Evolutionary conservation across 2,329 filamentous ascomycete genomes (phyloP).

Genomic region (Pseudogymnoascus sp.): DNA sequence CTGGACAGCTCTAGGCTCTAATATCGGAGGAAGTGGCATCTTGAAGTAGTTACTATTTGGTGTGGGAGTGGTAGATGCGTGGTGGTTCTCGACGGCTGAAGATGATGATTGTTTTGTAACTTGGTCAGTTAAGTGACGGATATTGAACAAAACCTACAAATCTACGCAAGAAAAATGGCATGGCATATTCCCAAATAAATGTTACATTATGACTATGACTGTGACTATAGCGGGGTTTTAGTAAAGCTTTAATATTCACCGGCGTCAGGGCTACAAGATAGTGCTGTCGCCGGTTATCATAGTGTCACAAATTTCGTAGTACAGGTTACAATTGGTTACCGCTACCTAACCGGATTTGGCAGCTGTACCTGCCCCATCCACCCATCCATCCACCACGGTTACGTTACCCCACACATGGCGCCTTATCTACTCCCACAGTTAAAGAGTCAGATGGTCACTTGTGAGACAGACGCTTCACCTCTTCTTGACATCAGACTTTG

Average conservation of each 20-base stretch:
- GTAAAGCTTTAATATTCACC: neutral
- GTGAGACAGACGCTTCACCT: neutral
- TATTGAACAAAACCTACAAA: neutral
- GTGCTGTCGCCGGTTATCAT: neutral
- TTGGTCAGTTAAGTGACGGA: neutral
- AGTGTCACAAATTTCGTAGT: neutral
- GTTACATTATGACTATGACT: neutral
- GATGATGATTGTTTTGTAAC: neutral
- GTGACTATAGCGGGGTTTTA: neutral
- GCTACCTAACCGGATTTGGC: neutral
- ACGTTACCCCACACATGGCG: conserved; percentile 2
- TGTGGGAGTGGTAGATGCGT: neutral
- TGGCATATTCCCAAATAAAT: neutral
- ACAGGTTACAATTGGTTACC: neutral
- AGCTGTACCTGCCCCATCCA: neutral
- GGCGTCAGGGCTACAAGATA: neutral
- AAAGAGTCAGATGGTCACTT: neutral
- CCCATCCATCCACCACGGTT: conserved; percentile 1
- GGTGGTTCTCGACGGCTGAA: neutral
- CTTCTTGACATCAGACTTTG: neutral
- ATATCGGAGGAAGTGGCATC: neutral
- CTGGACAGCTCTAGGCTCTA: neutral
- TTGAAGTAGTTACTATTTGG: neutral
- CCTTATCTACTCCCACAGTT: neutral
- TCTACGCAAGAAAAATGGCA: neutral